phyloP scores from a whole-genome alignment of 139 green algal genomes.

The Chlamydomonas eustigma region DNA sequence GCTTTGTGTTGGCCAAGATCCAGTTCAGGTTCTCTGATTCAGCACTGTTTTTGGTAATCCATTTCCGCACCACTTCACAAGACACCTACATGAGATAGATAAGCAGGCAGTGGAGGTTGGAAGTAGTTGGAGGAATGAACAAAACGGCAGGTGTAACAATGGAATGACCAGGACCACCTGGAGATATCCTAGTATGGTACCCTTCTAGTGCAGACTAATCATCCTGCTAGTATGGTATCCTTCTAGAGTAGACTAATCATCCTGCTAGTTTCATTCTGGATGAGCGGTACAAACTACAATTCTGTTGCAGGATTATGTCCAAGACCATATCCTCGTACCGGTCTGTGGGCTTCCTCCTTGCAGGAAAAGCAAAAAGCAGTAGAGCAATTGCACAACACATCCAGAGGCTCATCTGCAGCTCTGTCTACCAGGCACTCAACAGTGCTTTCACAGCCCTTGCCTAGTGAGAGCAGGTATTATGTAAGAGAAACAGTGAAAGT shows the following conservation, averaged over 20 bases:
- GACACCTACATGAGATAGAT: constrained; percentile 36
- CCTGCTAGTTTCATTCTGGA: no score
- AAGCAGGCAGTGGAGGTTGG: no score
- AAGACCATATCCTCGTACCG: constrained; percentile 42
- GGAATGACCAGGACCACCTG: no score
- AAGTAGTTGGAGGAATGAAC: no score
- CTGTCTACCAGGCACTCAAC: constrained; percentile 57
- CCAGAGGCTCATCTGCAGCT: constrained; percentile 44
- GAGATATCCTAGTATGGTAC: no score
- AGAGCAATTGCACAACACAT: constrained; percentile 65
- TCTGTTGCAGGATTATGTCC: not conserved
- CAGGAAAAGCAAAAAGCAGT: constrained; percentile 88
- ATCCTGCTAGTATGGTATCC: no score
- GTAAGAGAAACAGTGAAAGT: no score
- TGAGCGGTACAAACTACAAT: no score
- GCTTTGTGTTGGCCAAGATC: constrained; percentile 87
- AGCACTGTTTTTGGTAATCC: constrained; percentile 80
- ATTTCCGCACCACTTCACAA: constrained; percentile 77
- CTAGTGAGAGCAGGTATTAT: no score
- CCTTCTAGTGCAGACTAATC: no score
- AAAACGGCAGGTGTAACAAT: no score
- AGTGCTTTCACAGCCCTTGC: constrained; percentile 62
- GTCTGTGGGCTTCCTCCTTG: constrained; percentile 77
- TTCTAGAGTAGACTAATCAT: no score
- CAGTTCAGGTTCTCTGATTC: constrained; percentile 87